Evolutionary conservation across 805 yeast species (phyloP), one percentile per base, ranked within the genome.

Genomic region (Scheffersomyces stipitis): DNA sequence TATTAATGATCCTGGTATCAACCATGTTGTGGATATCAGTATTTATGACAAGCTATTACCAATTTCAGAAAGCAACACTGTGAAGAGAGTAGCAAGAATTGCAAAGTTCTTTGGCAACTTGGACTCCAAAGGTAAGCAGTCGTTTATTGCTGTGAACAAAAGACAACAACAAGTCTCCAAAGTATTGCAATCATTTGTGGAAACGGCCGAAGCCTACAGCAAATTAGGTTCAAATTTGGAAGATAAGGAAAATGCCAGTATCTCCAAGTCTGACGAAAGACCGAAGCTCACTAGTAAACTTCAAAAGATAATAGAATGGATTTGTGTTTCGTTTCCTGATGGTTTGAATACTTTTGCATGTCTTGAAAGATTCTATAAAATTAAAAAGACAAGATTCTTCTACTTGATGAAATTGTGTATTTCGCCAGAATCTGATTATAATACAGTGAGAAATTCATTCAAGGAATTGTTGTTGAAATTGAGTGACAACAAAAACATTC

Each of bases 1-100:
- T 51, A 82, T 89, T 44, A 86, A 87, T 53, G 89, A 85, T 48
- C 71, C 63, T 34, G 66, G 69, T 7, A 81, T 86, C 33, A 86
- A 82, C 38, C 72, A 81, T 9, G 63, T 74, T 9, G 83, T 87
- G 10, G 96, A 88, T 53, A 42, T 61, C 3, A 61, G 73, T 0
- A 46, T 89, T 2, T 73, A 81, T 46, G 88, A 83, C 40, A 68
- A 72, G 35, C 50, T 88, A 1, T 53, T 85, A 8, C 86, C 95
- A 0, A 61, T 76, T 18, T 38, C 56, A 16, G 78, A 76, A 14
- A 46, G 58, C 3, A 70, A 74, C 41, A 56, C 71, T 4, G 44
- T 52, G 1, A 60, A 50, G 23, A 66, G 95, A 38, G 81, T 80
- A 0, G 53, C 61, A 5, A 64, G 93, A 34, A 44, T 86, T 2